Evolutionary conservation across 2,329 filamentous ascomycete genomes (phyloP).

Genomic region (Dactylonectria estremocensis): DNA sequence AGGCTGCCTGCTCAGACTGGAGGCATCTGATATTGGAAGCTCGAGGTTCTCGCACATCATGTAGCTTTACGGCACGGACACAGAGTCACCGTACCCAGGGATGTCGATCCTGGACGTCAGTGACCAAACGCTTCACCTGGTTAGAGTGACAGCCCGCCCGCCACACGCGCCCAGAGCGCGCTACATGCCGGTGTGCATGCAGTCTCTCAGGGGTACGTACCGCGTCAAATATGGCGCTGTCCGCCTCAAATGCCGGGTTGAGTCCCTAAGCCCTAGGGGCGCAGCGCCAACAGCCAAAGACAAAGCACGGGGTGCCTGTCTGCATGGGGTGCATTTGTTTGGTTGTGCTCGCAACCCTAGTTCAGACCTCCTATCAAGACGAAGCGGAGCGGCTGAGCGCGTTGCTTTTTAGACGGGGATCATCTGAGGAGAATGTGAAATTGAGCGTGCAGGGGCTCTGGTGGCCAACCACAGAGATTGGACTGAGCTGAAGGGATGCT

Average conservation of each 20-base stretch:
- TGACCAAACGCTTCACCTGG: constrained; percentile 23
- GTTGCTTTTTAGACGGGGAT: constrained; percentile 27
- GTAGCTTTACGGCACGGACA: constrained; percentile 27
- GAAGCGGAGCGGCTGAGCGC: constrained; percentile 33
- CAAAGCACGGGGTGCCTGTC: constrained; percentile 20
- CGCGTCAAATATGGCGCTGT: constrained; percentile 9
- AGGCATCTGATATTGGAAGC: background rate
- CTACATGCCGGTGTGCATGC: background rate
- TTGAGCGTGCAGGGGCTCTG: constrained; percentile 25
- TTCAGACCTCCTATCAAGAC: constrained; percentile 19
- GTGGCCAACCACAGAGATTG: constrained; percentile 28
- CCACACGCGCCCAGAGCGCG: constrained; percentile 32
- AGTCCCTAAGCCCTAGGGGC: constrained; percentile 33
- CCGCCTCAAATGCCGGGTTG: constrained; percentile 27
- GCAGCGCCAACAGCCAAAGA: constrained; percentile 28
- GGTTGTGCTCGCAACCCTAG: constrained; percentile 14
- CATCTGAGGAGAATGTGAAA: constrained; percentile 25
- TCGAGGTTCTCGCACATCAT: constrained; percentile 5
- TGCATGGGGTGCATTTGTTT: constrained; percentile 24
- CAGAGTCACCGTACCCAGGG: constrained; percentile 33
- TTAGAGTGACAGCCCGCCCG: constrained; percentile 30
- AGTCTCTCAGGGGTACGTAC: background rate
- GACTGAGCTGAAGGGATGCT: constrained; percentile 19
- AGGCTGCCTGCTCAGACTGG: background rate
- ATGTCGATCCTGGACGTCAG: constrained; percentile 28